A percentile compares a stretch with the other conserved stretches of the same genome.
Evolutionary conservation across 371 early-diverging fungal species (phyloP).

Genomic region (Antonospora locustae): DNA sequence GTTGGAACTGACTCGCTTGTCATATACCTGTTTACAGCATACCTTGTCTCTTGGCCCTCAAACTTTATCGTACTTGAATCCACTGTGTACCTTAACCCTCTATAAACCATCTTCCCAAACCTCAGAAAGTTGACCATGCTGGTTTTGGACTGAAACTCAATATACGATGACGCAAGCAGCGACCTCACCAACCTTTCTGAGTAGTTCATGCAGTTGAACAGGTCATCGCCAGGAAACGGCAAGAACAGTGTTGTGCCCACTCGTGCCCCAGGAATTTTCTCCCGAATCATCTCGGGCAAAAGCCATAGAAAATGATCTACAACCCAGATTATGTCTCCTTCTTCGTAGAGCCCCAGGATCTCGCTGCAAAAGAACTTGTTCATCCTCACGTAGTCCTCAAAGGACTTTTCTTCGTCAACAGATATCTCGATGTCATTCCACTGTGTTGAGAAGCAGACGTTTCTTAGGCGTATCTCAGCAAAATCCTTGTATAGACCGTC

Average conservation of each 20-base stretch:
- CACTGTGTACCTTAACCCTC: neutral
- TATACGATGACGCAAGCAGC: conserved; percentile 37
- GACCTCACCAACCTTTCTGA: conserved; percentile 34
- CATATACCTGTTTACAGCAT: conserved; percentile 2
- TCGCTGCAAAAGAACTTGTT: conserved; percentile 42
- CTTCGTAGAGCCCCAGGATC: conserved; percentile 31
- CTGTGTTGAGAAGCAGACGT: neutral
- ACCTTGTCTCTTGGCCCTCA: conserved; percentile 28
- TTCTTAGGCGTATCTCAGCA: neutral
- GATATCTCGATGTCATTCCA: conserved; percentile 3
- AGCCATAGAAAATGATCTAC: conserved; percentile 53
- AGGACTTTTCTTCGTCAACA: conserved; percentile 20
- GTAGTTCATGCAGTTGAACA: conserved; percentile 34
- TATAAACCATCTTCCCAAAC: neutral
- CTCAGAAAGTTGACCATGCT: neutral
- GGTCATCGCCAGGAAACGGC: conserved; percentile 42
- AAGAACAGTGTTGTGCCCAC: conserved; percentile 50
- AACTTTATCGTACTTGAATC: neutral
- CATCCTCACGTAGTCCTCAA: conserved; percentile 46
- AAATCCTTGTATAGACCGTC: neutral
- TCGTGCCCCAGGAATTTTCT: conserved; percentile 8
- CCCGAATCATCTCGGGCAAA: conserved; percentile 47
- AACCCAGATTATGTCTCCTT: conserved; percentile 53
- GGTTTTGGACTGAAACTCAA: conserved; percentile 25
- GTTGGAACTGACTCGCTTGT: neutral